These are phyloP conservation scores for Coffea canephora DNA, from an alignment of 257 asterid genomes.

Conservation along the genomic window DNA sequence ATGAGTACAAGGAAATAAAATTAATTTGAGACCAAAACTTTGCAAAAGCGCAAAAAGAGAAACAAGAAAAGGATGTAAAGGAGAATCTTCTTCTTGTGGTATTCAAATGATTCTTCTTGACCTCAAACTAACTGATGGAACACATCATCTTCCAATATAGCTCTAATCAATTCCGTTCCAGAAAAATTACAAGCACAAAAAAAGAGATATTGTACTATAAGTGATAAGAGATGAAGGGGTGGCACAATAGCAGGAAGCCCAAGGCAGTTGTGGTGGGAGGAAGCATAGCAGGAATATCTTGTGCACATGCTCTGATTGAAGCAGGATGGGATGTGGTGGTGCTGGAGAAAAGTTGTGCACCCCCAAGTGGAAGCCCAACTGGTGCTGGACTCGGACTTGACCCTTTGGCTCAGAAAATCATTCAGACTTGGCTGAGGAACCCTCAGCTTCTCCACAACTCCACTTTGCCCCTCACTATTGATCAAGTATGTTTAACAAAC, in stretches of 20 bases:
- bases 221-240: slow-evolving; percentile 23
- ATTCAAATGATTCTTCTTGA: neutral
- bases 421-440: slow-evolving; percentile 48
- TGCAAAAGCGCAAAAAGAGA: neutral
- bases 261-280: slow-evolving; percentile 86
- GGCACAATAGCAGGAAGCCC: slow-evolving; percentile 27
- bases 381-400: slow-evolving; percentile 89
- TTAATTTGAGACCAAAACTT: neutral
- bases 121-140: neutral
- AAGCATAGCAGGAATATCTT: slow-evolving; percentile 74
- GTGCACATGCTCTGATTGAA: slow-evolving; percentile 63
- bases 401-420: slow-evolving; percentile 38
- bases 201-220: neutral
- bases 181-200: neutral
- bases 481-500: slow-evolving; percentile 45
- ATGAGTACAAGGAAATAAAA: no score
- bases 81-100: neutral
- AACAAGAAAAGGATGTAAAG: neutral
- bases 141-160: neutral
- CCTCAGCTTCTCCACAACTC: slow-evolving; percentile 37
- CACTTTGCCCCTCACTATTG: slow-evolving; percentile 57
- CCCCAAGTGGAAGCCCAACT: slow-evolving; percentile 69
- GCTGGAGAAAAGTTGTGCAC: slow-evolving; percentile 68
- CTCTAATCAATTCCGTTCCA: neutral
- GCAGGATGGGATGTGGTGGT: slow-evolving; percentile 87